Base-by-base conservation (phyloP, 2,329 filamentous ascomycete species). In the Lasiodiplodia citricola region DNA sequence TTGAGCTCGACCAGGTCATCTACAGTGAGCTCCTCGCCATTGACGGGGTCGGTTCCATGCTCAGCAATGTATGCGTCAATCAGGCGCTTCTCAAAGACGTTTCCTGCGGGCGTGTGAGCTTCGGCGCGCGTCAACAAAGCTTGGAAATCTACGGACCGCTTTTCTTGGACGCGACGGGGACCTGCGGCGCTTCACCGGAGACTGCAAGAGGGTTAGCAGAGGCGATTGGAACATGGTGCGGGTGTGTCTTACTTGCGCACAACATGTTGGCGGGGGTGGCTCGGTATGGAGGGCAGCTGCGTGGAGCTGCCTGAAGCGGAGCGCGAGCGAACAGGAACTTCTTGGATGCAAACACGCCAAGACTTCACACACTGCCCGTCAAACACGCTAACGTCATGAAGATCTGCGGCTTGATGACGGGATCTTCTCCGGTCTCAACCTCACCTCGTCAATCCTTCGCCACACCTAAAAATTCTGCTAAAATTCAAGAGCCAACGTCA, bases 11-110 rank as follows among this genome's bases (percentile, higher is more conserved):
- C 87, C 70, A 99, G 88, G 80, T 99, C 96, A 72, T 97, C 93
- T 70, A 87, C 80, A 67, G 91, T 87, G 67, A 98, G 88, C 68
- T 95, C 91, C 78, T 97, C 93, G 77, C 93, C 92, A 68, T 91
- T 96, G 69, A 94, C 90, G 37, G 96, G 96, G 76, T 99, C 96
- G 73, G 93, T 96, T 75, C 92, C 93, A 81, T 98, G 89, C 81
- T 98, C 93, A 72, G 92, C 88, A 77, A 99, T 94, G 80, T 97
- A 97, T 74, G 95, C 92, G 80, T 97, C 94, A 76, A 99, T 95
- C 72, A 99, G 86, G 63, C 95, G 91, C 83, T 93, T 97, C 83
- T 99, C 96, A 81, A 96, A 99, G 63, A 98, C 89, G 79, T 92
- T 91, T 75, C 95, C 93, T 93, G 77, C 35, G 71, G 41, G 23